Evolutionary conservation across 768 basidiomycete genomes (phyloP).

Genomic region (Boletus sensibilis): DNA sequence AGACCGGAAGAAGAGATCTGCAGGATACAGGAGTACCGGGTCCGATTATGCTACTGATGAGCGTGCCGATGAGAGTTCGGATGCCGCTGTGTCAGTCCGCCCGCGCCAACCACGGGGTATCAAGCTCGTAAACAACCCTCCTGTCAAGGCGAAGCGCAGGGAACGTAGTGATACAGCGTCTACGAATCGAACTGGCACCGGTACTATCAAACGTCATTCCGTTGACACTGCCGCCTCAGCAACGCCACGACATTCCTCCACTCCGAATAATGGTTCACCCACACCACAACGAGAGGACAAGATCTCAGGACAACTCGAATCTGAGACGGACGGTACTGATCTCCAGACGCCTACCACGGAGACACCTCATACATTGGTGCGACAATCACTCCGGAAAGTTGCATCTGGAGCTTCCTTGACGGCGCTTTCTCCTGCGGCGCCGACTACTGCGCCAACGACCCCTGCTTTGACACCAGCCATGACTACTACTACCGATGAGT

Average conservation of each 20-base stretch:
- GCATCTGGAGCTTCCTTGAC: conserved; percentile 33
- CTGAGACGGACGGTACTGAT: conserved; percentile 26
- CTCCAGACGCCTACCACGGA: conserved; percentile 34
- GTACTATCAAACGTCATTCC: conserved; percentile 28
- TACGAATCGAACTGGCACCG: conserved; percentile 50
- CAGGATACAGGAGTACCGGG: conserved; percentile 21
- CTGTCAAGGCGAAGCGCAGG: conserved; percentile 41
- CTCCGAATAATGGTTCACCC: conserved; percentile 26
- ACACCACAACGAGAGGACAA: conserved; percentile 35
- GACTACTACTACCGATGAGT: conserved; percentile 60
- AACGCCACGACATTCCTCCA: conserved; percentile 30
- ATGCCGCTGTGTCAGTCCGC: conserved; percentile 40
- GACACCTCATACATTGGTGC: conserved; percentile 7
- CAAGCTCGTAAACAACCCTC: conserved; percentile 34
- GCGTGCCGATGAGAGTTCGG: conserved; percentile 59
- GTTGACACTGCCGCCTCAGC: conserved; percentile 23
- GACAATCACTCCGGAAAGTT: conserved; percentile 32
- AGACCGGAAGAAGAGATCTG: conserved; percentile 32
- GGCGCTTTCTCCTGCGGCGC: conserved; percentile 24
- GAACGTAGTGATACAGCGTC: conserved; percentile 63
- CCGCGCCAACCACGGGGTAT: conserved; percentile 40
- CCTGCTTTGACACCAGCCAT: conserved; percentile 35
- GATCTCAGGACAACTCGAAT: conserved; percentile 42
- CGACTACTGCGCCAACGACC: conserved; percentile 33
- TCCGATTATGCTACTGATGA: conserved; percentile 40